Base-by-base conservation (phyloP, 2,329 filamentous ascomycete species). In the Epichloe brachyelytri region DNA sequence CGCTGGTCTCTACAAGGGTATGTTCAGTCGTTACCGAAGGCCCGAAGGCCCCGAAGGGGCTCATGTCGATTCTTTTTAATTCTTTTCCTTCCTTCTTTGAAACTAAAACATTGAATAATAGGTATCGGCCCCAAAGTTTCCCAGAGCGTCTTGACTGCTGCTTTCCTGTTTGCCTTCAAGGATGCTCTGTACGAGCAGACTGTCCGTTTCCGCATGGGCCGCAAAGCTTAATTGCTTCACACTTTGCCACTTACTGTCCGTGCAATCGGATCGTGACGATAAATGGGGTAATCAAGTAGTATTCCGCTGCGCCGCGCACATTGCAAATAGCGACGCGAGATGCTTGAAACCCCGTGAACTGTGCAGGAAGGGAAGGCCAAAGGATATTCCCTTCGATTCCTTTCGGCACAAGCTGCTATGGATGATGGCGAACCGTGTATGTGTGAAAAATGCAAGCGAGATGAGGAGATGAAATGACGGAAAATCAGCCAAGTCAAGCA, bases 151-250 rank as follows among this genome's bases (percentile, higher is more conserved):
- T 78, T 98, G 55, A 98, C 93, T 4, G 93, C 93, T 5, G 93
- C 93, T 3, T 89, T 97, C 70, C 74, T 98, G 53, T 98, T 98
- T 65, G 93, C 90, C 2, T 96, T 98, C 74, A 98, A 98, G 76
- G 93, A 98, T 65, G 87, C 88, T 6, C 77, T 98, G 5, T 98
- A 97, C 65, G 86, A 88, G 61, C 81, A 85, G 68, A 90, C 83
- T 0, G 71, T 91, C 48, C 79, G 75, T 60, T 78, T 88, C 34
- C 76, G 87, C 49, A 65, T 70, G 43, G 64, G 68, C 49, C 70
- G 67, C 60, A 50, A 48, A 40, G 36, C 50, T 37, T 30, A 30
- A 4, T 2, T 30, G 30, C 8, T 11, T 30, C 8, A 30, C 26
- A 10, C 26, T 30, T 3, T 30, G 26, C 26, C 26, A 30, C 8